Percentiles rank a stretch among this genome's conserved stretches.
Conservation (phyloP, 2,329 filamentous ascomycete species). For the Sporothrix pallida region DNA sequence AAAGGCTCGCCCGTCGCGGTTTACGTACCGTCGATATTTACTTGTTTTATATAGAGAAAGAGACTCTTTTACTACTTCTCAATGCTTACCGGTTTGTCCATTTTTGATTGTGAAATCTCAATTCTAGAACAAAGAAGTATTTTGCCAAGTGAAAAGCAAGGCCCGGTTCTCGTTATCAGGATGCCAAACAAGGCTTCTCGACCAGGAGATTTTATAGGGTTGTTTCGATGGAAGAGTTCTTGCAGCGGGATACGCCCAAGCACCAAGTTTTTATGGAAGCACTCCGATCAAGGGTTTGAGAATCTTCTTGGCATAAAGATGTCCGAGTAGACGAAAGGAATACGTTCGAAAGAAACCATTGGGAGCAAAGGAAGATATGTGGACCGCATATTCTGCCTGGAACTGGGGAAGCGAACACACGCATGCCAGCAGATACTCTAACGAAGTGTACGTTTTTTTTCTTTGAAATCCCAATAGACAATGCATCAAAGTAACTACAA, state of each 20-base stretch:
- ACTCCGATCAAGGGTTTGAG: conserved; percentile 9
- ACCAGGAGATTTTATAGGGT: background rate
- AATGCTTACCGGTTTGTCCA: background rate
- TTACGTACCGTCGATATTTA: background rate
- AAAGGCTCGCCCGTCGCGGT: background rate
- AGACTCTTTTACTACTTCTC: background rate
- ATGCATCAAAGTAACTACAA: too few species aligned
- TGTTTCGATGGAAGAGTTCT: background rate
- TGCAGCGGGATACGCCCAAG: background rate
- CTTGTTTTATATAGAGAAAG: background rate
- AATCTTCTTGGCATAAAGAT: background rate
- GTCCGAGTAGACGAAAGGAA: background rate
- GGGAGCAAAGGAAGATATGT: background rate
- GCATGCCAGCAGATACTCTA: background rate
- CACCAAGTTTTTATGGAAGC: background rate
- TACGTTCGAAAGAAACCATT: background rate
- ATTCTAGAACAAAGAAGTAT: too few species aligned
- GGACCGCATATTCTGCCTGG: background rate
- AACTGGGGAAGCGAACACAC: background rate
- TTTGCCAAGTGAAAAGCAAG: background rate
- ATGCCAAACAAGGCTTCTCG: background rate
- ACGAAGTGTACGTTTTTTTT: background rate
- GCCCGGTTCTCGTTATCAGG: background rate
- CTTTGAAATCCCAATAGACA: too few species aligned
- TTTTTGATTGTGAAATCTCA: background rate